Base-by-base conservation (phyloP, 1,284 basidiomycete genomes). In the Moesziomyces parantarcticus region DNA sequence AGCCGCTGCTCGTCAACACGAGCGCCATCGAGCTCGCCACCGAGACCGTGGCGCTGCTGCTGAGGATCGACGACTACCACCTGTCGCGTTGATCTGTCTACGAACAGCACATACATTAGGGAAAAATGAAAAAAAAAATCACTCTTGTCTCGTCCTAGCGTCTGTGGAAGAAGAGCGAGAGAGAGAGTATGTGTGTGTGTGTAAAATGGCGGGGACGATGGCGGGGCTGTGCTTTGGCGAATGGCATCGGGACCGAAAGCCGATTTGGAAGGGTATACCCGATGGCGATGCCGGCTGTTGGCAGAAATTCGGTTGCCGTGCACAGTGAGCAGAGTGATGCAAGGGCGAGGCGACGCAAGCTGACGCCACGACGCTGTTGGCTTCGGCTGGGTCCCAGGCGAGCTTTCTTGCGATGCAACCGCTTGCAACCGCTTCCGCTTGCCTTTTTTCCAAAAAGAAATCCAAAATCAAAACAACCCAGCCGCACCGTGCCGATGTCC, bases 21-120 rank as follows among this genome's bases (percentile, higher is more conserved):
- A 96, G 93, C 78, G 97, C 97, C 5, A 88, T 99, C 67, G 95
- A 98, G 86, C 88, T 99, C 53, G 88, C 97, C 41, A 97, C 96
- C 14, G 97, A 99, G 87, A 99, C 97, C 0, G 96, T 98, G n/a
- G 92, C 94, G 77, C 85, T 99, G 73, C 86, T 99, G 81, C 86
- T 99, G 84, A 92, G 97, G 86, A 98, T 99, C 51, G 97, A 99
- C 84, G 96, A 98, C 84, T 97, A 97, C 62, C 80, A 82, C 46
- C 69, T 82, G 16, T 77, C 80, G 50, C 75, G 79, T 52, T 81
- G 65, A 68, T 26, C 10, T 9, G n/a, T 21, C 13, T n/a, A 5
- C 26, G 6, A 34, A 13, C 14, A 13, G 14, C 23, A n/a, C 23
- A 25, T 32, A 11, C 10, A 9, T 16, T 29, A 18, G 26, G 25